A percentile compares a stretch with the other conserved stretches of the same genome.
Evolutionary conservation across 108 stramenopile genomes (phyloP).

Genomic region (Licmophora abbreviata): DNA sequence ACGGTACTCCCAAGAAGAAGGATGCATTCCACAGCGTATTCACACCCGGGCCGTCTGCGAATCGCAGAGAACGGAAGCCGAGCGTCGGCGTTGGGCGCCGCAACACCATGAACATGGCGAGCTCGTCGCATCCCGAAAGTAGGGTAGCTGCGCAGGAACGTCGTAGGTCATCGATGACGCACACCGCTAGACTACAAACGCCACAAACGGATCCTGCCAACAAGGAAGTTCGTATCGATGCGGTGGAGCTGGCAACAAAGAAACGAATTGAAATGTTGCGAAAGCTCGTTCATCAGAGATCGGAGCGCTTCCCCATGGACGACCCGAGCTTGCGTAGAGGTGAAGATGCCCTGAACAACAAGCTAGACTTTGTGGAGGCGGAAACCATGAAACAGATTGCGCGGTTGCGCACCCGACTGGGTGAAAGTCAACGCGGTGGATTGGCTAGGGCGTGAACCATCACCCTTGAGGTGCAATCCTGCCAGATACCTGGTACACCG

Average conservation of each 20-base stretch:
- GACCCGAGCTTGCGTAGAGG: neutral
- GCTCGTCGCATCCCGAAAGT: neutral
- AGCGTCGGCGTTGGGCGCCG: neutral
- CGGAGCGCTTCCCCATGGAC: constrained; percentile 1
- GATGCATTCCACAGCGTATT: too few relatives aligned
- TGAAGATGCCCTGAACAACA: neutral
- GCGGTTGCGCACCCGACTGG: too few relatives aligned
- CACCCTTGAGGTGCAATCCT: too few relatives aligned
- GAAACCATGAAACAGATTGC: constrained; percentile 14
- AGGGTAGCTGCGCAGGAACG: neutral
- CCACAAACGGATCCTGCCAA: neutral
- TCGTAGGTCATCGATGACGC: neutral
- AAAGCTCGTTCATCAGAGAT: neutral
- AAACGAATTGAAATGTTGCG: constrained; percentile 8
- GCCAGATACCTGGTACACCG: too few relatives aligned
- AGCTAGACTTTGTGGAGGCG: constrained; percentile 12
- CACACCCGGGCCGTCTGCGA: neutral
- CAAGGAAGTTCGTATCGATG: constrained; percentile 5
- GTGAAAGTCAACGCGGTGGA: too few relatives aligned
- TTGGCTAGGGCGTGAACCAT: too few relatives aligned
- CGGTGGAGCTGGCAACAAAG: constrained; percentile 5
- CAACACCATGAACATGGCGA: neutral
- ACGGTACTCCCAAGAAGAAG: constrained; percentile 3
- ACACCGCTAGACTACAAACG: neutral
- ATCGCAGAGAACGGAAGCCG: neutral